A percentile compares a stretch with the other conserved stretches of the same genome.
Conservation (phyloP, 2,329 filamentous ascomycete species). For the Kalmusia sp. region DNA sequence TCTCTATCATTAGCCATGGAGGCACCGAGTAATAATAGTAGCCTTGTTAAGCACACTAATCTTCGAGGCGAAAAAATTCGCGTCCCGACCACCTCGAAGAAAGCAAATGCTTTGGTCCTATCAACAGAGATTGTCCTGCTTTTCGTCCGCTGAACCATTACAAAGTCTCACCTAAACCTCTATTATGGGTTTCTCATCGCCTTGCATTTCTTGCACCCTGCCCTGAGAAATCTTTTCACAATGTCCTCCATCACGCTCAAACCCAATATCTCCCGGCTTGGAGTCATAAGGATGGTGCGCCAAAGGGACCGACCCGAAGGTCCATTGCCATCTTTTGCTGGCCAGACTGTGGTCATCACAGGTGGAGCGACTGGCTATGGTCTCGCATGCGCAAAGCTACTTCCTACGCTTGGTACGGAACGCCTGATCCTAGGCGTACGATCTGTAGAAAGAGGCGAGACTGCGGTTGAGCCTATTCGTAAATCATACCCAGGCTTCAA, state of each 20-base stretch:
- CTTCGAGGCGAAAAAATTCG: no score
- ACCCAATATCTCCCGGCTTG: not conserved
- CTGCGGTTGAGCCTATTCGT: constrained; percentile 19
- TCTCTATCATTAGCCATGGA: not conserved
- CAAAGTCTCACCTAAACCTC: not conserved
- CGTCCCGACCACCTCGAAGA: not conserved
- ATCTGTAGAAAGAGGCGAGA: constrained; percentile 29
- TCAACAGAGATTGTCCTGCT: no score
- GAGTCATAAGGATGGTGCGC: not conserved
- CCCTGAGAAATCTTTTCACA: not conserved
- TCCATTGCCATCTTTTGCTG: not conserved
- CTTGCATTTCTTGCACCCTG: no score
- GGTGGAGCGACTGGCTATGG: not conserved
- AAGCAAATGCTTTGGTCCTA: not conserved
- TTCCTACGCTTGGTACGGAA: not conserved
- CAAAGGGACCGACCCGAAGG: not conserved
- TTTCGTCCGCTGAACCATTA: not conserved
- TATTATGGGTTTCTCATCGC: not conserved
- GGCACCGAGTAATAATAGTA: no score
- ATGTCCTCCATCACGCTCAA: not conserved
- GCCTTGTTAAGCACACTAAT: no score
- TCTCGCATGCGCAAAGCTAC: not conserved
- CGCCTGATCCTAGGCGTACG: not conserved
- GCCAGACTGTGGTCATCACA: not conserved
- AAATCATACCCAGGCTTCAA: constrained; percentile 15